Evolutionary conservation across 106 monocot genomes (phyloP).

Genomic region (Allium fistulosum): DNA sequence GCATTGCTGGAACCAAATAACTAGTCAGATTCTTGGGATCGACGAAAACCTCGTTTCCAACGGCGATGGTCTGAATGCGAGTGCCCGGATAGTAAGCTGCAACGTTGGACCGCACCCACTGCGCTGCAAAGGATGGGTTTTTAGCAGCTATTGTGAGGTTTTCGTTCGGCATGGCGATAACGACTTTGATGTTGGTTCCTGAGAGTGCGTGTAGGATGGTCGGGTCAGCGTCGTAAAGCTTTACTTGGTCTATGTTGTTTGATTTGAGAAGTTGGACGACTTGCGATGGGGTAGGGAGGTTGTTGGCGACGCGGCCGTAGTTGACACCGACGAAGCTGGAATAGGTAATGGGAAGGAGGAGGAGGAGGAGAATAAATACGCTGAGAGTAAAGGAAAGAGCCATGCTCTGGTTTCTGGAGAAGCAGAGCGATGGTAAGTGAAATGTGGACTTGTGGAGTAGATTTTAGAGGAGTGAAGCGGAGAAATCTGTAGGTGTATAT

Average conservation of each 20-base stretch:
- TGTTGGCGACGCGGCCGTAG: constrained; percentile 70
- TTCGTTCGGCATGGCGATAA: constrained; percentile 63
- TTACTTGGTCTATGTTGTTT: constrained; percentile 35
- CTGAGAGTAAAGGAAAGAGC: not conserved
- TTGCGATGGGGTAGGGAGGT: constrained; percentile 38
- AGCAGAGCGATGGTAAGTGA: not conserved
- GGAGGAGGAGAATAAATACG: not conserved
- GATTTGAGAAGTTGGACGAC: constrained; percentile 63
- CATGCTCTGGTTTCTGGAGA: not conserved
- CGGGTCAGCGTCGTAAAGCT: constrained; percentile 59
- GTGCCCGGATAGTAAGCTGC: constrained; percentile 50
- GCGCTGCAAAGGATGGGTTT: constrained; percentile 29
- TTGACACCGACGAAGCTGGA: constrained; percentile 43
- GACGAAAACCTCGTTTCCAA: constrained; percentile 82
- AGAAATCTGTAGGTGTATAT: not conserved
- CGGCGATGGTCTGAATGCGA: constrained; percentile 51
- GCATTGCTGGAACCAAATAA: constrained; percentile 68
- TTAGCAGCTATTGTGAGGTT: constrained; percentile 25
- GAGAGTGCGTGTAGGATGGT: constrained; percentile 45
- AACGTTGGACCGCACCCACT: constrained; percentile 51
- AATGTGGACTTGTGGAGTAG: not conserved
- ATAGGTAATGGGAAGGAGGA: not conserved
- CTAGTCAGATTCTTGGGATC: constrained; percentile 45
- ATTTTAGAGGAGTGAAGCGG: not conserved
- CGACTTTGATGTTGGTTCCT: constrained; percentile 32